Percentiles rank a stretch among this genome's conserved stretches.
Evolutionary conservation across 78 protist genomes (phyloP).

Genomic region (Capsaspora owczarzaki): DNA sequence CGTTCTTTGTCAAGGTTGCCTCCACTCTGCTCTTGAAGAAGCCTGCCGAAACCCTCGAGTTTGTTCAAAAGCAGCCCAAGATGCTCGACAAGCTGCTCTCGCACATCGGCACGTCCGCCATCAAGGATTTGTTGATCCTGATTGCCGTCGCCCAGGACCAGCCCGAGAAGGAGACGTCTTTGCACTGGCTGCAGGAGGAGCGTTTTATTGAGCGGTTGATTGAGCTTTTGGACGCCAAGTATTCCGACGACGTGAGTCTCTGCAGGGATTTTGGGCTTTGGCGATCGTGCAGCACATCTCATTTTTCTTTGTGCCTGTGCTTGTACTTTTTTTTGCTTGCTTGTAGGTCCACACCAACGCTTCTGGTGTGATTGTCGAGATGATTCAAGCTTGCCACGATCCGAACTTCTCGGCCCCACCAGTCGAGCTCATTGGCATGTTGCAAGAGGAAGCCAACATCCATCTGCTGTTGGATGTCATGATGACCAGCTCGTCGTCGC

Average conservation of each 20-base stretch:
- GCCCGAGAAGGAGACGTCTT: slow-evolving; percentile 34
- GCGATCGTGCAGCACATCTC: no score
- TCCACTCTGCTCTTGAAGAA: neutral
- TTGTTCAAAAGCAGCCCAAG: slow-evolving; percentile 35
- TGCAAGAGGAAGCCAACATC: no score
- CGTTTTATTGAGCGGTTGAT: neutral
- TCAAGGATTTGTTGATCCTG: slow-evolving; percentile 48
- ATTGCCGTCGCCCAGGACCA: slow-evolving; percentile 44
- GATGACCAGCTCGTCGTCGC: no score
- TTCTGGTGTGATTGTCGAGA: no score
- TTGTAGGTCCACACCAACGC: no score
- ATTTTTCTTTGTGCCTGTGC: no score
- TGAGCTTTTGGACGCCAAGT: neutral
- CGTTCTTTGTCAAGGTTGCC: neutral
- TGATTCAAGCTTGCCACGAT: no score
- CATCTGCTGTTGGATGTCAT: no score
- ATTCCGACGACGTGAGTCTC: neutral
- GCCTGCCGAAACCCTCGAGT: slow-evolving; percentile 33
- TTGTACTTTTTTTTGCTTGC: no score
- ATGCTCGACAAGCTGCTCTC: slow-evolving; percentile 39
- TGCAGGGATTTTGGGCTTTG: no score
- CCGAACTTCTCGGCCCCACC: no score
- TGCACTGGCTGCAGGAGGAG: neutral
- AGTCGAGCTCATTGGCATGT: no score
- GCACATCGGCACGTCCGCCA: slow-evolving; percentile 49